Percentiles rank a stretch among this genome's conserved stretches.
Evolutionary conservation across 2,329 filamentous ascomycete species (phyloP).

Genomic region (Fusarium nodosum): DNA sequence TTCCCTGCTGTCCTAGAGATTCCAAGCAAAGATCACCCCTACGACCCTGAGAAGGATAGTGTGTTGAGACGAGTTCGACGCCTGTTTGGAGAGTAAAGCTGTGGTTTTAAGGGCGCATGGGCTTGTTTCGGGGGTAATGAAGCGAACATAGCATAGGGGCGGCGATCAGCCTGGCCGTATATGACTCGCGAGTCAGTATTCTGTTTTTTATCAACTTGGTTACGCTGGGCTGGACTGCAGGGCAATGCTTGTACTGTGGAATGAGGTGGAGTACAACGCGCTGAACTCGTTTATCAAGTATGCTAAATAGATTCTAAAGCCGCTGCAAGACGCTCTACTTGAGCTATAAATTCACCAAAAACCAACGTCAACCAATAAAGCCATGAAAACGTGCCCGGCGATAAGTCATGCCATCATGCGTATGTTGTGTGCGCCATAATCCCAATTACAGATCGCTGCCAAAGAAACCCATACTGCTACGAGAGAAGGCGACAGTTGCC

Average conservation of each 20-base stretch:
- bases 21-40: constrained; percentile 98
- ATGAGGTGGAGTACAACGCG: constrained; percentile 25
- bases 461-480: constrained; percentile 55
- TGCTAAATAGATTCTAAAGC: constrained; percentile 45
- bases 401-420: constrained; percentile 29
- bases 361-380: constrained; percentile 29
- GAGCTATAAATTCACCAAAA: constrained; percentile 44
- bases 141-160: constrained; percentile 16
- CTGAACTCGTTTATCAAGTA: constrained; percentile 34
- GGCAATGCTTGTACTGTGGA: constrained; percentile 15
- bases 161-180: neutral
- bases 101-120: constrained; percentile 9
- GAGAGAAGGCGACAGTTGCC: constrained; percentile 75
- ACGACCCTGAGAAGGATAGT: constrained; percentile 98
- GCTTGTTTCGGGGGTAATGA: constrained; percentile 17
- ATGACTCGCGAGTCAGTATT: constrained; percentile 17
- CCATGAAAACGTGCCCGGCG: constrained; percentile 39
- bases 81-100: constrained; percentile 74
- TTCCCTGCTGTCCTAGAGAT: constrained; percentile 98
- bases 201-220: constrained; percentile 18
- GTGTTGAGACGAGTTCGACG: constrained; percentile 86
- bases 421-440: constrained; percentile 27
- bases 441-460: constrained; percentile 58
- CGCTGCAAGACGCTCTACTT: constrained; percentile 43
- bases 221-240: constrained; percentile 13